Evolutionary conservation across 768 basidiomycete genomes (phyloP).

Genomic region (Trametes cingulata): DNA sequence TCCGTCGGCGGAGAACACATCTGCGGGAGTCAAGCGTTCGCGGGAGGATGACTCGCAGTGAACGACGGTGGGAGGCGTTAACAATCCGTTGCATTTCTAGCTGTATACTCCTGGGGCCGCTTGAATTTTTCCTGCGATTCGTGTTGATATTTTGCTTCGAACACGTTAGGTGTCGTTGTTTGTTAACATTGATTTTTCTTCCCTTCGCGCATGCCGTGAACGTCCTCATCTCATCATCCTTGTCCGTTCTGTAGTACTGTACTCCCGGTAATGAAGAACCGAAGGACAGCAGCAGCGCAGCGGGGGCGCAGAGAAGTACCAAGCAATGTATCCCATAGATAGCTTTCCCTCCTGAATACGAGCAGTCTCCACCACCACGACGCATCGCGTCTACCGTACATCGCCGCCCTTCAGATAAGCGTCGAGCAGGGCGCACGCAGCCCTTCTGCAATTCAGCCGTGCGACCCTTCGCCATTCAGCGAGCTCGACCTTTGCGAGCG

Average conservation of each 20-base stretch:
- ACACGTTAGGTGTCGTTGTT: neutral
- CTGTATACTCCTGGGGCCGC: constrained; percentile 3
- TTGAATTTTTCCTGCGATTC: constrained; percentile 5
- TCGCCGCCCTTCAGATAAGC: too few relatives aligned
- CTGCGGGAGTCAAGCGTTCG: constrained; percentile 13
- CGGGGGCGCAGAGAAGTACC: constrained; percentile 15
- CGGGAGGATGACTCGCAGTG: constrained; percentile 12
- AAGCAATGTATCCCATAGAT: constrained; percentile 22
- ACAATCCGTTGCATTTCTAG: neutral
- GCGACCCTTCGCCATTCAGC: neutral
- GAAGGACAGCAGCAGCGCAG: constrained; percentile 14
- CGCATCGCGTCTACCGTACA: too few relatives aligned
- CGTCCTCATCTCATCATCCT: neutral
- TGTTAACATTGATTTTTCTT: neutral
- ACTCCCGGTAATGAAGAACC: constrained; percentile 8
- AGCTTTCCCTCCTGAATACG: neutral
- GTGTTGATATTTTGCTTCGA: constrained; percentile 2
- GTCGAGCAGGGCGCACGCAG: neutral
- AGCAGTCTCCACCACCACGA: neutral
- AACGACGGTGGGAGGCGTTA: neutral
- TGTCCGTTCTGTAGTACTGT: neutral
- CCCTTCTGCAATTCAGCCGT: neutral
- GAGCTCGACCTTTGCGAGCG: neutral
- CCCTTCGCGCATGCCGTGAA: neutral
- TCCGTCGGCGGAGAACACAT: neutral